A percentile compares a stretch with the other conserved stretches of the same genome.
phyloP scores from a whole-genome alignment of 495 filamentous ascomycete genomes.

The Cetradonia linearis region DNA sequence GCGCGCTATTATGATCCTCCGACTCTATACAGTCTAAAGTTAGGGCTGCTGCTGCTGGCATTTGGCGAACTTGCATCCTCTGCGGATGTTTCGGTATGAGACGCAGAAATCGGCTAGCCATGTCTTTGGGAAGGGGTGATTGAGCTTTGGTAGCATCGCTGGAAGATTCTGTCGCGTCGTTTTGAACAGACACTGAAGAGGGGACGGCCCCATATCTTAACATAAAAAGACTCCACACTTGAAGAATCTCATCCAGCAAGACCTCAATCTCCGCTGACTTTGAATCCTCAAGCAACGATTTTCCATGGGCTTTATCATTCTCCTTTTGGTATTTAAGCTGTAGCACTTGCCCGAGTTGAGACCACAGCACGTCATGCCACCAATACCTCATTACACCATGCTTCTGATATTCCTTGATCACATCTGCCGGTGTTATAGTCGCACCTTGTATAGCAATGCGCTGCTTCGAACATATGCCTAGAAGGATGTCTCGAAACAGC shows the following conservation, averaged over 20 bases:
- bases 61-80: background rate
- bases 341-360: conserved; percentile 12
- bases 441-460: conserved; percentile 1
- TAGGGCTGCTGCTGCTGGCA: background rate
- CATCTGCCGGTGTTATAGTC: conserved; percentile 11
- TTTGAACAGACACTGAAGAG: background rate
- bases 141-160: background rate
- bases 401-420: conserved; percentile 12
- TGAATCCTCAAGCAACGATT: background rate
- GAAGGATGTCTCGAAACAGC: conserved; percentile 12
- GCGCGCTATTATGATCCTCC: background rate
- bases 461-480: conserved; percentile 9
- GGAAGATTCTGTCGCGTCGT: background rate
- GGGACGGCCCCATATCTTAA: background rate
- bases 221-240: conserved; percentile 6
- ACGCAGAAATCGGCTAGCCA: background rate
- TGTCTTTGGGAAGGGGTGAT: background rate
- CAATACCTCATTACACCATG: conserved; percentile 14
- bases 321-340: background rate
- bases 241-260: conserved; percentile 6
- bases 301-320: background rate
- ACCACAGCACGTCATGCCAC: conserved; percentile 18
- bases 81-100: conserved; percentile 3
- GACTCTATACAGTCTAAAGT: conserved; percentile 1
- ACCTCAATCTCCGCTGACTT: background rate